Percentiles rank a stretch among this genome's conserved stretches.
Evolutionary conservation across 129 eudicot genomes (phyloP).

Genomic region (Helichrysum umbraculigerum): DNA sequence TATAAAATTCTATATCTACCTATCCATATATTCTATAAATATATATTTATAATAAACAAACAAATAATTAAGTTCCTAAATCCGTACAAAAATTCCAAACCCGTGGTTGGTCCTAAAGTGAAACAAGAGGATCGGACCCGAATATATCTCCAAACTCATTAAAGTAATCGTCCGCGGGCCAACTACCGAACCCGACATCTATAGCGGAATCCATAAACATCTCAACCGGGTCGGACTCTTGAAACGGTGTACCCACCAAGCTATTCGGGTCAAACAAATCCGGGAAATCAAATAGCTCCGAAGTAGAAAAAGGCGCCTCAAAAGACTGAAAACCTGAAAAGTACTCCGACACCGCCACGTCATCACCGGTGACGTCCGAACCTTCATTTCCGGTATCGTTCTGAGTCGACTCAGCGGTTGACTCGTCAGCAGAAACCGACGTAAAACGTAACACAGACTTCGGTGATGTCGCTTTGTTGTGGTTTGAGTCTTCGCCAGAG

Average conservation of each 20-base stretch:
- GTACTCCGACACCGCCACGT: constrained; percentile 30
- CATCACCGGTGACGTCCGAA: constrained; percentile 28
- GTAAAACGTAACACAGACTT: constrained; percentile 66
- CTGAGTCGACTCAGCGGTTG: constrained; percentile 44
- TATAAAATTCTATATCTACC: neutral
- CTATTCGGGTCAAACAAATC: constrained; percentile 51
- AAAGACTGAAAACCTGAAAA: constrained; percentile 42
- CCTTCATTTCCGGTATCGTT: constrained; percentile 35
- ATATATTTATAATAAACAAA: constrained; percentile 28
- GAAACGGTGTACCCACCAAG: constrained; percentile 29
- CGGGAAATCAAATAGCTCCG: constrained; percentile 56
- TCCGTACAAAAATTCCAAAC: constrained; percentile 29
- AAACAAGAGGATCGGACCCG: constrained; percentile 88
- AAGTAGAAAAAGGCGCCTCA: constrained; percentile 30
- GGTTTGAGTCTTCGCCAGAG: constrained; percentile 54
- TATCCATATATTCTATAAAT: neutral
- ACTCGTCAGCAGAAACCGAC: constrained; percentile 33
- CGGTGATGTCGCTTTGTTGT: constrained; percentile 46
- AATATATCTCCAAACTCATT: constrained; percentile 78
- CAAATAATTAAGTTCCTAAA: constrained; percentile 24
- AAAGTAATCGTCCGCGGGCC: constrained; percentile 54
- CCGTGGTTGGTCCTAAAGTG: constrained; percentile 27
- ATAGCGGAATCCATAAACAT: constrained; percentile 32
- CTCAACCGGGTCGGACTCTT: constrained; percentile 25
- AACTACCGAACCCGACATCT: constrained; percentile 38